Evolutionary conservation across 306 rosid species (phyloP), one percentile per base, ranked within the genome.

Genomic region (Prunus dulcis): DNA sequence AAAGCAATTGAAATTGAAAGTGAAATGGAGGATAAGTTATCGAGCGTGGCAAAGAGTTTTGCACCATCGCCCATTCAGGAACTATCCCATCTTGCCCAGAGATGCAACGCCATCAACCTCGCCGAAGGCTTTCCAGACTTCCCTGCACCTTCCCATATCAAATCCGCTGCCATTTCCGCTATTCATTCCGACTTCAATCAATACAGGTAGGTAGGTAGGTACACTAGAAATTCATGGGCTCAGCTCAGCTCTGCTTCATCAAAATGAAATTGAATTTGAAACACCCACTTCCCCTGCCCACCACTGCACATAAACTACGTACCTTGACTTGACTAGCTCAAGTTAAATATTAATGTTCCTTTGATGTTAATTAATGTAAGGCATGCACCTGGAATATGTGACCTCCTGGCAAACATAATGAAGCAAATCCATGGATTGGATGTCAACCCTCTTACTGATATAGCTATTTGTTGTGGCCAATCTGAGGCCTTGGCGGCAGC

Each of bases 51-150:
- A 55, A 91, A 91, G 86, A 87, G 73, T 66, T 82, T 90, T 7
- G 70, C 71, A n/a, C 67, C 96, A 1, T 93, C 97, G 14, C 89
- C 98, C 32, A 90, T 93, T 85, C 97, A 88, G 76, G 84, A 90
- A 78, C 88, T 90, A 53, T 90, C 98, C 5, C 90, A 71, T 30
- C 96, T 93, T 64, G 96, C 97, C 75, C 90, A 88, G 61, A 68
- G 76, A 74, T 85, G 86, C 87, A 88, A 86, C 71, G 96, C 96
- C 74, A 84, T 93, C 85, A 93, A 90, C 80, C 92, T 93, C 62
- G 97, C 97, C 18, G 97, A 91, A 82, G 98, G 98, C 75, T 89
- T 86, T 81, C 94, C 96, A 15, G 92, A 91, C 82, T 93, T 93
- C 89, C 93, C 98, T 3, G 93, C 98, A 0, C 88, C 98, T 34